Evolutionary conservation across 2,329 filamentous ascomycete species (phyloP), one percentile per base, ranked within the genome.

Genomic region (Ophiostoma piceae): DNA sequence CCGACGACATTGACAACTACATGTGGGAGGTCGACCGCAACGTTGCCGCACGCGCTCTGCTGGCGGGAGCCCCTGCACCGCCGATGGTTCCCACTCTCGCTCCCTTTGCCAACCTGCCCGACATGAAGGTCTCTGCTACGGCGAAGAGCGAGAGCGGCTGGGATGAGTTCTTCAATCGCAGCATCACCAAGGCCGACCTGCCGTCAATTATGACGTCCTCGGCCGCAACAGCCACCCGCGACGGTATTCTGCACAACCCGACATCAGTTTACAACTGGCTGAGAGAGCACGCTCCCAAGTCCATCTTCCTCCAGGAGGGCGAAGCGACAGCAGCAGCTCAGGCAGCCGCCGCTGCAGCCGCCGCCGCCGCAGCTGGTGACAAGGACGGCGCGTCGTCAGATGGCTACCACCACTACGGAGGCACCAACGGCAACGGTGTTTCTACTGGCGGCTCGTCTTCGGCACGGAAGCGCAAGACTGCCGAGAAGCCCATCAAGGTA

Each of bases 211-310:
- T 79, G 74, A 79, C 75, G 74, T 77, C 77, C 70, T 76, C 77
- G n/a, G 70, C 47, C 64, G 43, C 37, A 35, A 57, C 22, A 54
- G 67, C 88, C 69, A 79, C 80, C 72, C 71, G 85, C 82, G 79
- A 84, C 79, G 77, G 84, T 67, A 83, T 84, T 37, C 79, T 92
- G 32, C 86, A 86, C 68, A 98, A 98, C 77, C 93, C 94, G 0
- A 91, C 92, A 60, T 96, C 92, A 71, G 94, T 97, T 2, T 96
- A 96, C 81, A 97, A 96, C 79, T 99, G 95, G 95, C 86, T 99
- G 14, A 87, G 92, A 73, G 89, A 92, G 77, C 85, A 97, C 79
- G 89, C 92, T 71, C 91, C 93, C 2, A 89, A 94, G 78, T 89
- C 93, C 67, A 72, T 73, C 14, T 94, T 96, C 81, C 81, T 96